phyloP scores from a whole-genome alignment of 306 rosid species.

The Morella rubra region DNA sequence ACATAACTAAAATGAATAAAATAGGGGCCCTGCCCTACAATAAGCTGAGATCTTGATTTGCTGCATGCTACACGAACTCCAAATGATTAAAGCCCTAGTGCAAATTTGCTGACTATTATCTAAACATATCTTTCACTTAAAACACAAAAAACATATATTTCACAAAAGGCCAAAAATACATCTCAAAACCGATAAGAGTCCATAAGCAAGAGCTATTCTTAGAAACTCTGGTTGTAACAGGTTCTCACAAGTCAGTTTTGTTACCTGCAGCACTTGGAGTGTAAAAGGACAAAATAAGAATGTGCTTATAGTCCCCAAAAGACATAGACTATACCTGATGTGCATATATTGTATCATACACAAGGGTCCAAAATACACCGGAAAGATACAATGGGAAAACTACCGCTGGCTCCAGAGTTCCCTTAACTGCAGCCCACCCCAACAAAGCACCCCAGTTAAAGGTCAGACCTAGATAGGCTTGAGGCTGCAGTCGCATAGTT shows the following conservation, averaged over 20 bases:
- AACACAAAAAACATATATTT: not conserved
- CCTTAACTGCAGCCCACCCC: slow-evolving; percentile 91
- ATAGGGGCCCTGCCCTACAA: not conserved
- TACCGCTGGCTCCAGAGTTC: slow-evolving; percentile 71
- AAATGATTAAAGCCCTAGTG: not conserved
- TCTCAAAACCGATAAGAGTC: not conserved
- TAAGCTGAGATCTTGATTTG: not conserved
- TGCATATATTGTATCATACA: slow-evolving; percentile 90
- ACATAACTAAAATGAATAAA: not conserved
- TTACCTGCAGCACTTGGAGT: slow-evolving; percentile 6
- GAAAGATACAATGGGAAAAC: slow-evolving; percentile 82
- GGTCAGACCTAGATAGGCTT: slow-evolving; percentile 87
- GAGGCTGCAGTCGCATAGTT: slow-evolving; percentile 63
- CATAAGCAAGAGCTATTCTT: not conserved
- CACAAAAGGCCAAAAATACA: not conserved
- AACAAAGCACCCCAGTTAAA: slow-evolving; percentile 94
- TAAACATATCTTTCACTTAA: not conserved
- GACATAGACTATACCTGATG: slow-evolving; percentile 69
- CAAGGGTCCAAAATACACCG: slow-evolving; percentile 92
- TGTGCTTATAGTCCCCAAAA: not conserved
- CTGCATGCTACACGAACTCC: not conserved
- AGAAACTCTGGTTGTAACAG: not conserved
- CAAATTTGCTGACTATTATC: not conserved
- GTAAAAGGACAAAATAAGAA: slow-evolving; percentile 13
- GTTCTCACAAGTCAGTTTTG: not conserved